Evolutionary conservation across 768 basidiomycete genomes (phyloP), one percentile per base, ranked within the genome.

Genomic region (Lentinula sp.): DNA sequence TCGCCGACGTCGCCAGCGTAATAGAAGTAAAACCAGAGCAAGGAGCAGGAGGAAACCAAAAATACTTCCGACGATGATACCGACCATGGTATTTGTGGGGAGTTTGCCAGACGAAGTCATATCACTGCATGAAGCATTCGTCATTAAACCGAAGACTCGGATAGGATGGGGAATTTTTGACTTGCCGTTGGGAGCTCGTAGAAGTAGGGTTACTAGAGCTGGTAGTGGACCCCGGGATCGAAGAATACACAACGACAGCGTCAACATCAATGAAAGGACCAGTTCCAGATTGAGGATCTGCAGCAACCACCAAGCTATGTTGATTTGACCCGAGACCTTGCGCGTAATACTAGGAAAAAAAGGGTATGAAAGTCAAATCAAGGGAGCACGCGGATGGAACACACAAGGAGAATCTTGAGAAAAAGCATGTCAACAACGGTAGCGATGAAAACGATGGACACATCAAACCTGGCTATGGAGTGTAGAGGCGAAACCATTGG

Each of bases 231-330:
- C 39, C 39, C 42, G 46, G 20, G 41, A 61, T 51, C 32, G 71
- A 69, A 15, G 73, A 73, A 65, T 71, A 78, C 9, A 80, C 72
- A 10, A 66, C 68, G 23, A 82, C 71, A 13, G 73, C 70, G 61
- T 82, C 80, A 35, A 81, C 55, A 64, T 83, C 80, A 49, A 82
- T 70, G 64, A 77, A 80, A 10, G 72, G 73, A 1, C 74, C 73
- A 35, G 73, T 69, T 15, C 68, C 70, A 10, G 63, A 43, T 56
- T 70, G 63, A 32, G 72, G 65, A 61, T 73, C 64, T 43, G 74
- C 69, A 46, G 77, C 70, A 37, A 82, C 62, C 1, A 69, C 72
- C 20, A 84, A 60, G 18, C 67, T 72, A 63, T 84, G 82, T 37
- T 69, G 64, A 9, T 72, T 72, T 7, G 73, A 41, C 33, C 73